Evolutionary conservation across 495 filamentous ascomycete genomes (phyloP).

Genomic region (Penicillium verhagenii): DNA sequence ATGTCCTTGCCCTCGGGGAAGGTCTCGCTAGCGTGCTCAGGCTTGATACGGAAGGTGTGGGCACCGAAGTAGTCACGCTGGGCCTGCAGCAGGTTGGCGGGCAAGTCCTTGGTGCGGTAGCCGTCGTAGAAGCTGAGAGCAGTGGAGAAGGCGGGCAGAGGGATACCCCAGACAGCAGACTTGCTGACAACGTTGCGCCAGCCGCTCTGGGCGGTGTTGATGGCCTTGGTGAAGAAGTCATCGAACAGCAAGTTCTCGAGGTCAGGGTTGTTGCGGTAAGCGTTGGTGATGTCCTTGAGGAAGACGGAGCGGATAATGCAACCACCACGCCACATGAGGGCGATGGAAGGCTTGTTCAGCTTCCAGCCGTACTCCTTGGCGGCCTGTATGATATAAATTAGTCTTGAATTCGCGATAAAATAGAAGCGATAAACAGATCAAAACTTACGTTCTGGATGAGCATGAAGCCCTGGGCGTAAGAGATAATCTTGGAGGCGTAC

Average conservation of each 20-base stretch:
- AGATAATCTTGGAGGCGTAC: slow-evolving; percentile 99
- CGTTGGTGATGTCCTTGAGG: slow-evolving; percentile 97
- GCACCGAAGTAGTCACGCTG: slow-evolving; percentile 99
- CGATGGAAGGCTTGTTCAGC: slow-evolving; percentile 99
- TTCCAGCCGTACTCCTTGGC: slow-evolving; percentile 96
- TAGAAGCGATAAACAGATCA: not conserved
- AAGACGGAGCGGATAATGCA: slow-evolving; percentile 99
- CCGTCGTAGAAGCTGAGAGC: slow-evolving; percentile 98
- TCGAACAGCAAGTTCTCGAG: slow-evolving; percentile 98
- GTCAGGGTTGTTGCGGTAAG: slow-evolving; percentile 91
- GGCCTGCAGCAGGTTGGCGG: slow-evolving; percentile 96
- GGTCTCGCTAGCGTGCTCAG: slow-evolving; percentile 77
- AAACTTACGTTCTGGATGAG: slow-evolving; percentile 90
- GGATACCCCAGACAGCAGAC: slow-evolving; percentile 89
- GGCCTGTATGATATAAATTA: slow-evolving; percentile 52
- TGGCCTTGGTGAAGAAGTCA: slow-evolving; percentile 98
- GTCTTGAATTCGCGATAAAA: not conserved
- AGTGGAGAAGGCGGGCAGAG: slow-evolving; percentile 92
- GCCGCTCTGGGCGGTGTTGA: slow-evolving; percentile 91
- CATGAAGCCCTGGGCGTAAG: slow-evolving; percentile 99
- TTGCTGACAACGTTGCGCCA: slow-evolving; percentile 95
- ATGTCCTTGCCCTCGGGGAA: slow-evolving; percentile 86
- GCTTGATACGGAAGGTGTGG: slow-evolving; percentile 98
- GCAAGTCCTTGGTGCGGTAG: slow-evolving; percentile 91
- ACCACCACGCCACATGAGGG: slow-evolving; percentile 99